A percentile compares a stretch with the other conserved stretches of the same genome.
phyloP scores from a whole-genome alignment of 805 yeast genomes.

The Maudiozyma saulgeensis region DNA sequence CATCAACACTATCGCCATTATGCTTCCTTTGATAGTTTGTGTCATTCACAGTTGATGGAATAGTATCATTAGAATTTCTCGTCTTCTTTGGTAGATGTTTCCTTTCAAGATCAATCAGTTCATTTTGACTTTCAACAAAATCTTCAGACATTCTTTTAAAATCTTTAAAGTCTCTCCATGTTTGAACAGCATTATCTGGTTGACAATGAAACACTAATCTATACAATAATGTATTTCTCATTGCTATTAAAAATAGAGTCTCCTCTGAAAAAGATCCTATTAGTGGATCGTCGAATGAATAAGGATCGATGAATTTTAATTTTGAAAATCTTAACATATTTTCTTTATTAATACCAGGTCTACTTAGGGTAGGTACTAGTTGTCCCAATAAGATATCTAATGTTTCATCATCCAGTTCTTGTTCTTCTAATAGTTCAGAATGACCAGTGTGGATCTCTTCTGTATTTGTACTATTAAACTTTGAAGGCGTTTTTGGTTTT shows the following conservation, averaged over 20 bases:
- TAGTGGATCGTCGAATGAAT: slow-evolving; percentile 79
- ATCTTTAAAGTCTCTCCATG: slow-evolving; percentile 84
- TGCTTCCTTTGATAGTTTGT: background rate
- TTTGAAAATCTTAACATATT: slow-evolving; percentile 19
- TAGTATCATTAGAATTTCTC: background rate
- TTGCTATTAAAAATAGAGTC: slow-evolving; percentile 73
- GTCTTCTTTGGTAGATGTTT: background rate
- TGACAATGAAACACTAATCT: slow-evolving; percentile 85
- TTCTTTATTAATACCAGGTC: slow-evolving; percentile 5
- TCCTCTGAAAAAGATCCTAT: slow-evolving; percentile 76
- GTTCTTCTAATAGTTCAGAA: slow-evolving; percentile 14
- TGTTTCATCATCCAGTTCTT: slow-evolving; percentile 23
- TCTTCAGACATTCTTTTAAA: slow-evolving; percentile 52
- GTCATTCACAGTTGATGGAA: background rate
- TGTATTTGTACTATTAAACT: background rate
- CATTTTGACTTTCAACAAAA: slow-evolving; percentile 33
- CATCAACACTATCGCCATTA: background rate
- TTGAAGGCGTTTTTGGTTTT: background rate
- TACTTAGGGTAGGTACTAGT: slow-evolving; percentile 11
- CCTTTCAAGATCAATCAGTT: slow-evolving; percentile 24
- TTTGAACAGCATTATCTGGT: slow-evolving; percentile 83
- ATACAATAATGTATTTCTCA: slow-evolving; percentile 72
- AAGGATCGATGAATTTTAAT: slow-evolving; percentile 65
- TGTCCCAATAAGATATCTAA: slow-evolving; percentile 24
- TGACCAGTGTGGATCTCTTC: slow-evolving; percentile 8